Conservation (phyloP, 2,329 filamentous ascomycete species). For the Aspergillus ibericus region DNA sequence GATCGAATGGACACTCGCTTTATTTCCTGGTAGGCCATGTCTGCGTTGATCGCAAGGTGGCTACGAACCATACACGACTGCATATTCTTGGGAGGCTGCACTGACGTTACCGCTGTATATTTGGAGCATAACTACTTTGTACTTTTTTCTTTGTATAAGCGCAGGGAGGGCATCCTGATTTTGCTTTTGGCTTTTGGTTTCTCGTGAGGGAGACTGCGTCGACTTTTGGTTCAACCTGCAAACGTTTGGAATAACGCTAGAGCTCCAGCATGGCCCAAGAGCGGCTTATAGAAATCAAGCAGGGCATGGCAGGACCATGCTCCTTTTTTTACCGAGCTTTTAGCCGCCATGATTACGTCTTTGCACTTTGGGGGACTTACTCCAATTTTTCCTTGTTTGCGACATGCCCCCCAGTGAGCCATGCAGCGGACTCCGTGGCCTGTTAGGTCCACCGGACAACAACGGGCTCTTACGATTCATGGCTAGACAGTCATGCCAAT, state of each 20-base stretch:
- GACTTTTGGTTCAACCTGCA: not conserved
- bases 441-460: not conserved
- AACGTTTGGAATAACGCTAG: not conserved
- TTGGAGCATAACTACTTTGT: not conserved
- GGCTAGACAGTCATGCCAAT: not conserved
- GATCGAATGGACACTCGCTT: not conserved
- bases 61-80: not conserved
- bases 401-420: not conserved
- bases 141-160: not conserved
- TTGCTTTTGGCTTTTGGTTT: conserved; percentile 2
- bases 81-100: not conserved
- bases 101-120: conserved; percentile 4
- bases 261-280: not conserved
- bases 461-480: not conserved
- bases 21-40: not conserved
- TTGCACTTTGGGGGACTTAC: not conserved
- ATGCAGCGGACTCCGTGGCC: not conserved
- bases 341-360: not conserved
- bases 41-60: conserved; percentile 10
- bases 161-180: conserved; percentile 7
- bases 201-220: not conserved
- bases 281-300: conserved; percentile 11
- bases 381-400: not conserved
- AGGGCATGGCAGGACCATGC: conserved; percentile 14
- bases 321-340: not conserved